phyloP scores from a whole-genome alignment of 148 eudicot genomes.

The Persicaria tinctoria region DNA sequence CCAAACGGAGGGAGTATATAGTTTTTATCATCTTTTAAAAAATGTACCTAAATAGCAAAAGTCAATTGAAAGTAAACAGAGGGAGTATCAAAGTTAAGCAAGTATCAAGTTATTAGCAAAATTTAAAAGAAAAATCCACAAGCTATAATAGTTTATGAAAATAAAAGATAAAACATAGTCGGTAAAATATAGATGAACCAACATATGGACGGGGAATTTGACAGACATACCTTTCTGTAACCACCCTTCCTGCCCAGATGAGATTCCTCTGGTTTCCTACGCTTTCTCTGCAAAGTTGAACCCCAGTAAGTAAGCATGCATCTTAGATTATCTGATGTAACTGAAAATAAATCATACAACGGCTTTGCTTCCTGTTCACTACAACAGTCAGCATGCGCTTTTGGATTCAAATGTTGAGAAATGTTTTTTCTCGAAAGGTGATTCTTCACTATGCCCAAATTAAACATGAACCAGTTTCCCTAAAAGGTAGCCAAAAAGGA shows the following conservation, averaged over 20 bases:
- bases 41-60: too few species aligned
- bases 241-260: conserved; percentile 31
- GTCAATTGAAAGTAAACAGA: too few species aligned
- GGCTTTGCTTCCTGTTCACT: neutral
- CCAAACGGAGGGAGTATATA: too few species aligned
- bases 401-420: neutral
- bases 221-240: conserved; percentile 33
- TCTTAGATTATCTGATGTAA: neutral
- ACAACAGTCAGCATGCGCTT: neutral
- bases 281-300: conserved; percentile 25
- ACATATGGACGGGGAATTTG: conserved; percentile 2
- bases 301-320: neutral
- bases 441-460: conserved; percentile 2
- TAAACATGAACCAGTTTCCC: neutral
- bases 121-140: neutral
- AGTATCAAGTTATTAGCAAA: neutral
- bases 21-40: too few species aligned
- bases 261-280: conserved; percentile 37
- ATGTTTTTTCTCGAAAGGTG: neutral
- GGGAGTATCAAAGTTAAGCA: neutral
- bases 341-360: neutral
- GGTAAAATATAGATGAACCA: neutral
- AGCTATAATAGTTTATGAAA: neutral
- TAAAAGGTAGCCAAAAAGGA: neutral
- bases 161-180: neutral